Evolutionary conservation across 1,139 yeast species (phyloP), one percentile per base, ranked within the genome.

Genomic region (Saccharomyces hybrid): DNA sequence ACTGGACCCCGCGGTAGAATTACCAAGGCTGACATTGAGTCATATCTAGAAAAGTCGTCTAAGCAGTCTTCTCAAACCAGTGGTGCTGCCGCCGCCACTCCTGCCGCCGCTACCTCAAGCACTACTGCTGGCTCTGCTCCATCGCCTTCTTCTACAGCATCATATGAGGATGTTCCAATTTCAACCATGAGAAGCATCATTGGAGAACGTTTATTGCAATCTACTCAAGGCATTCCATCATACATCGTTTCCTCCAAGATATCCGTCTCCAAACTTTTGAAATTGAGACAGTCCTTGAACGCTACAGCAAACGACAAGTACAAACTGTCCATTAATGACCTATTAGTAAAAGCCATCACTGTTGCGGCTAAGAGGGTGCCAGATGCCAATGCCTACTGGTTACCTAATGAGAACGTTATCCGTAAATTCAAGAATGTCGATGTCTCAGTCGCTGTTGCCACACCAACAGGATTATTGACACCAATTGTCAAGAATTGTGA

Each of bases 381-480:
- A 60, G 91, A 86, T 67, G 96, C 84, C 65, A 93, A 95, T 78
- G 82, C 97, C 46, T 87, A 93, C 71, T 93, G 97, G 95, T 80
- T 93, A 67, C 96, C 87, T 70, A 77, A 80, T 50, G 86, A 91
- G 76, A 90, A 91, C 62, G 85, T 93, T 65, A 88, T 95, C 67
- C 88, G 99, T 78, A 91, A 88, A 75, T 93, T 84, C 81, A 78
- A 80, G 69, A 86, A 84, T 67, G 98, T 91, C 58, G 99, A 93
- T 71, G 96, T 93, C 57, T 90, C 98, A 30, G 97, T 93, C 59
- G 99, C 99, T 49, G 99, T 93, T 61, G 96, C 99, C 59, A 93
- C 99, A 23, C 97, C 98, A 72, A 83, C 96, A 56, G 99, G 99
- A 56, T 81, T 93, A 66, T 86, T 95, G 73, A 93, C 99, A 52